Evolutionary conservation across 805 yeast species (phyloP).

Genomic region (Tetrapisispora pingtungensis): DNA sequence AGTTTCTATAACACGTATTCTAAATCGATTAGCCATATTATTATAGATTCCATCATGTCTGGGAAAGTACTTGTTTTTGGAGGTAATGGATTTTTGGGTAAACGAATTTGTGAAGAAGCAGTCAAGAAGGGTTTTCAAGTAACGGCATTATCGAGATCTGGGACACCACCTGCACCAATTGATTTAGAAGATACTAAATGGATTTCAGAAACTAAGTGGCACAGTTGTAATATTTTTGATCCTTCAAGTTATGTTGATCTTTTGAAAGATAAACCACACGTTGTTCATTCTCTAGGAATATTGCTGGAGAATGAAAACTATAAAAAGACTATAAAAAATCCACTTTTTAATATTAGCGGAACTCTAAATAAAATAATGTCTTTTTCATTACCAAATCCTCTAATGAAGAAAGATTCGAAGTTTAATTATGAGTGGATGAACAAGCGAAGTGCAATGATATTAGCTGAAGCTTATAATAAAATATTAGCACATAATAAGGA

Average conservation of each 20-base stretch:
- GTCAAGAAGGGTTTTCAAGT: constrained; percentile 54
- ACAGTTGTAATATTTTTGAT: constrained; percentile 54
- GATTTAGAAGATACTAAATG: constrained; percentile 32
- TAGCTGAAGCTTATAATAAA: constrained; percentile 45
- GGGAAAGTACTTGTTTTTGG: constrained; percentile 59
- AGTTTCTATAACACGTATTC: not conserved
- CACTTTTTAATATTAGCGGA: constrained; percentile 4
- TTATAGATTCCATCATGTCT: not conserved
- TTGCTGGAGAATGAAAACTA: constrained; percentile 60
- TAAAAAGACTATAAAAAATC: constrained; percentile 32
- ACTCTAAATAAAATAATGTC: no score
- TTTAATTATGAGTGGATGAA: constrained; percentile 54
- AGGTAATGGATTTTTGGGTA: constrained; percentile 78
- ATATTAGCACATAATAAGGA: constrained; percentile 9
- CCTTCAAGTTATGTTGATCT: constrained; percentile 45
- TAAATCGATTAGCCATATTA: no score
- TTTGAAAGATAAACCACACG: constrained; percentile 45
- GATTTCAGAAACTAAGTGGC: constrained; percentile 56
- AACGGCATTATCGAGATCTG: constrained; percentile 58
- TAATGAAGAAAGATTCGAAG: constrained; percentile 30
- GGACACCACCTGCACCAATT: constrained; percentile 36
- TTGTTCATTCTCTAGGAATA: constrained; percentile 78
- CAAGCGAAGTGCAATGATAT: constrained; percentile 53
- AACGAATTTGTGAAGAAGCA: constrained; percentile 60
- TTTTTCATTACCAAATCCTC: constrained; percentile 45